Base-by-base conservation (phyloP, 73 alveolate genomes). In the Effrenium voratum region DNA sequence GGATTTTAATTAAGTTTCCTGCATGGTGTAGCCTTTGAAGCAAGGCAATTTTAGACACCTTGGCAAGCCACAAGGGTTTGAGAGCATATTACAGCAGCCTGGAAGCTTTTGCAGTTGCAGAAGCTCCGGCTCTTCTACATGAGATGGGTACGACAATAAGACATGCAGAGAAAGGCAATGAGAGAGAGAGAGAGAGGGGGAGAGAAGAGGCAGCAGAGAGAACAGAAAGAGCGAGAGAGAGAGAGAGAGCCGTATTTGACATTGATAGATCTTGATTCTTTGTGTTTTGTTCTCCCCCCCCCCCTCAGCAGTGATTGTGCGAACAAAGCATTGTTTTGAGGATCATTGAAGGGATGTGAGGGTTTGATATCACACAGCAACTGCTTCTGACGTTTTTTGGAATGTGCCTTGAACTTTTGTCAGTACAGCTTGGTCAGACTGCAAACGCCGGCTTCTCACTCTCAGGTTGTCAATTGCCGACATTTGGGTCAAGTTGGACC, bases 51-150 rank as follows among this genome's bases (percentile, higher is more conserved):
- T 73, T 73, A 40, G 85, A 41, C 22, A 10, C 80, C 80, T 15
- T 41, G 85, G 57, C 85, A 73, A 70, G 24, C 85, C 85, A 73
- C 85, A 73, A 73, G 85, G 85, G 85, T 73, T 73, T 73, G 45
- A 70, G 85, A 73, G 28, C 12, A 40, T 73, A 36, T n/a, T 73
- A 3, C 22, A 15, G 46, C 26, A 50, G 36, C 12, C 34, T 40
- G 43, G 57, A 73, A 40, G 85, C 85, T 40, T 40, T 73, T 10
- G 57, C 15, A 55, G 41, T 73, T 68, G 45, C 46, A 68, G 4
- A 2, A 68, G 12, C 80, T 32, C 46, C 34, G 80, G 6, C 19
- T 22, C n/a, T n/a, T n/a, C n/a, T n/a, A n/a, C n/a, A n/a, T n/a
- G n/a, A n/a, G n/a, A n/a, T n/a, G n/a, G n/a, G n/a, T n/a, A n/a